A percentile compares a stretch with the other conserved stretches of the same genome.
Evolutionary conservation across 495 filamentous ascomycete genomes (phyloP).

Genomic region (Daldinia concentrica): DNA sequence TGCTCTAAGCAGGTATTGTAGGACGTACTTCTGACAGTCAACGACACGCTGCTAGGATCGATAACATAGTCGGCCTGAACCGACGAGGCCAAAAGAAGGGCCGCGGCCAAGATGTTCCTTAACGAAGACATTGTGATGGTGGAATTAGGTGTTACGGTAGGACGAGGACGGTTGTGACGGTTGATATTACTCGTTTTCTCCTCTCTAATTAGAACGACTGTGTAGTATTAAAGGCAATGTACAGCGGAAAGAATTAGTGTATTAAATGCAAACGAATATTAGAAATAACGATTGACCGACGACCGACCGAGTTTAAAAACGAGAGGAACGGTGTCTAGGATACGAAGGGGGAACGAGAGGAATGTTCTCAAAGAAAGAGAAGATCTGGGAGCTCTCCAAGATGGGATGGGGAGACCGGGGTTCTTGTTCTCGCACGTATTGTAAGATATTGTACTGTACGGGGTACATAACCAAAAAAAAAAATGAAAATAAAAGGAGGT

Average conservation of each 20-base stretch:
- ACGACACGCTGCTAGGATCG: conserved; percentile 66
- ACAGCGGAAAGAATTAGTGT: conserved; percentile 24
- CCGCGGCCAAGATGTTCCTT: conserved; percentile 56
- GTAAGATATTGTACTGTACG: conserved; percentile 32
- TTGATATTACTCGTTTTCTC: conserved; percentile 11
- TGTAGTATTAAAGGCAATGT: conserved; percentile 40
- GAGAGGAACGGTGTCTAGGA: conserved; percentile 35
- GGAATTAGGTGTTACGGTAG: conserved; percentile 16
- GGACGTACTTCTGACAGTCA: conserved; percentile 53
- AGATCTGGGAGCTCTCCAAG: conserved; percentile 21
- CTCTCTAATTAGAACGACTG: conserved; percentile 25
- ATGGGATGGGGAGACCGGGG: conserved; percentile 22
- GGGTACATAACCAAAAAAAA: conserved; percentile 28
- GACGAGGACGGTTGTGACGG: conserved; percentile 21
- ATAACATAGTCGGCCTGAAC: conserved; percentile 62
- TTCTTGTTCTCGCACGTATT: conserved; percentile 10
- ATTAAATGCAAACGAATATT: conserved; percentile 38
- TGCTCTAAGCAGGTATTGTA: conserved; percentile 16
- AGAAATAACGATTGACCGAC: conserved; percentile 33
- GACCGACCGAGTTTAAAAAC: conserved; percentile 29
- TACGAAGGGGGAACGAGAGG: conserved; percentile 43
- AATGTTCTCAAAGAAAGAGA: conserved; percentile 35
- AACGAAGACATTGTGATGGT: conserved; percentile 58
- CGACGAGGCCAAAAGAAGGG: conserved; percentile 53
- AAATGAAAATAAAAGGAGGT: conserved; percentile 33